A percentile compares a stretch with the other conserved stretches of the same genome.
phyloP scores from a whole-genome alignment of 306 rosid genomes.

The Lupinus albus region DNA sequence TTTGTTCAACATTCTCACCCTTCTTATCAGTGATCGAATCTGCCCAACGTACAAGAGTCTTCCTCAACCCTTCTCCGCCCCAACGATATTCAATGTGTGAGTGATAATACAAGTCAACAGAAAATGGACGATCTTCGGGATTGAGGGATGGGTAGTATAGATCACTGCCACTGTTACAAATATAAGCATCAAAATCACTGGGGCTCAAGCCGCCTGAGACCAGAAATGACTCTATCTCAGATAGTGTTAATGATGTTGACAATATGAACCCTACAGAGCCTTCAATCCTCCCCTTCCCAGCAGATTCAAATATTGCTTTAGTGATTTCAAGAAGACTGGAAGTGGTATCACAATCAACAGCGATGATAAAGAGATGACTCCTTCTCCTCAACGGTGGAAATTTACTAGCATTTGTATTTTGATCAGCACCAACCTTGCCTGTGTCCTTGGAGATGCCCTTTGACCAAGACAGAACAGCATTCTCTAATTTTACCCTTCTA shows the following conservation, averaged over 20 bases:
- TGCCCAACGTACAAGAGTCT: constrained; percentile 91
- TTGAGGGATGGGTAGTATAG: constrained; percentile 86
- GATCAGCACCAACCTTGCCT: constrained; percentile 67
- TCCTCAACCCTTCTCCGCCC: constrained; percentile 99
- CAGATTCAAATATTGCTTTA: constrained; percentile 70
- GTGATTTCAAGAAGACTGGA: constrained; percentile 66
- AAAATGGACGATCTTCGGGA: constrained; percentile 75
- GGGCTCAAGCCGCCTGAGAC: constrained; percentile 76
- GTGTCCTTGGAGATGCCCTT: constrained; percentile 79
- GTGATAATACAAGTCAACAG: constrained; percentile 95
- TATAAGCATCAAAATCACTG: constrained; percentile 90
- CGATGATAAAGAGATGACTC: constrained; percentile 75
- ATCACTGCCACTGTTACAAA: constrained; percentile 98
- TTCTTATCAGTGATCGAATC: constrained; percentile 62
- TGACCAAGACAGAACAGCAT: constrained; percentile 91
- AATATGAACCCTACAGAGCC: constrained; percentile 91
- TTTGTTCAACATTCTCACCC: constrained; percentile 52
- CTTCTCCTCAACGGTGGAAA: constrained; percentile 96
- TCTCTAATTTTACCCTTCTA: constrained; percentile 70
- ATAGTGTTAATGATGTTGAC: constrained; percentile 81
- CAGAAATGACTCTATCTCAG: constrained; percentile 85
- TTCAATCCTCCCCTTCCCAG: constrained; percentile 74
- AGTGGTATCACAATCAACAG: constrained; percentile 77
- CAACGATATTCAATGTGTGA: constrained; percentile 97
- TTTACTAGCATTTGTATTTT: constrained; percentile 68